Base-by-base conservation (phyloP, 371 early-diverging fungal genomes). In the Mucor sp. region DNA sequence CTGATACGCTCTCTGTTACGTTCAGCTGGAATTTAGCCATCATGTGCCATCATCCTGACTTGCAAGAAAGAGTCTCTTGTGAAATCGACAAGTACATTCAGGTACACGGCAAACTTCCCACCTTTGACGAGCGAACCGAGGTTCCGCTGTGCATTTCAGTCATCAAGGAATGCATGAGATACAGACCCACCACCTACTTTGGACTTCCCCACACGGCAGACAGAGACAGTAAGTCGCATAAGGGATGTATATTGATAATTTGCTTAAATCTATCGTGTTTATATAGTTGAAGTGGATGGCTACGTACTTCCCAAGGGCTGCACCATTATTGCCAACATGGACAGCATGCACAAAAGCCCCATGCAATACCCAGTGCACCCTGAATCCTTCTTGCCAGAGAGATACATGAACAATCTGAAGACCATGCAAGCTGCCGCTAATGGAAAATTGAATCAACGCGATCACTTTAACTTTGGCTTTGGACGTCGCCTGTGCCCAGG, bases 401-500 rank as follows among this genome's bases (percentile, higher is more conserved):
- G 68, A 37, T 68, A 33, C 15, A 41, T 72, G 58, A 50, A 58
- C 19, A 61, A 65, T 23, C 2, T 35, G 1, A 65, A 53, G 32
- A 65, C 72, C 6, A 50, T 72, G 53, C 48, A 58, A 28, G 33
- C 62, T 23, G 12, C 44, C 8, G 58, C 58, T 32, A 72, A 65
- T 39, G 66, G 65, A 23, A 62, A 48, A 33, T 19, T 62, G n/a
- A 62, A 53, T n/a, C 44, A 65, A 12, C 33, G 72, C 7, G 66
- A 68, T 48, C 61, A 61, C 17, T 72, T 61, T 65, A 62, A 57
- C 17, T 72, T 72, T 68, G 68, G 72, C 1, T 72, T 68, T 68
- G 72, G 68, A 56, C 61, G 69, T 60, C 63, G 66, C 28, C 58
- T 66, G 5, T 72, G 73, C 47, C 69, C 66, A 33, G 69, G 63